These are phyloP conservation scores for Ophiosphaerella narmari DNA, from an alignment of 2,329 filamentous ascomycete species.

Conservation along the genomic window DNA sequence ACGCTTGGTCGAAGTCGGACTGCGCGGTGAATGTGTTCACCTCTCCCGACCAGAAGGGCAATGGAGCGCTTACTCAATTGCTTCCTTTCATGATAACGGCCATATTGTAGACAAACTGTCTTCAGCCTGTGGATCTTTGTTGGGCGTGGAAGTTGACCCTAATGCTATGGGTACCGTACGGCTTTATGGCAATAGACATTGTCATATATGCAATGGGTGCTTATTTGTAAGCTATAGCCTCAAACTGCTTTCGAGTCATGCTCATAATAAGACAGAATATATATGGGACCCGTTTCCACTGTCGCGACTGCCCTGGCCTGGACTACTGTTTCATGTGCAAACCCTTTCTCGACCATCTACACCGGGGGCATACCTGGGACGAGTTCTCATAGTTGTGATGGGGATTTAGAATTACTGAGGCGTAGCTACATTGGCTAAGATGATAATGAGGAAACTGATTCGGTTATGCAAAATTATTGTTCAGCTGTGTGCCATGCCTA, in stretches of 20 bases:
- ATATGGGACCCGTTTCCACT: constrained; percentile 11
- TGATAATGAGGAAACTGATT: too few species aligned
- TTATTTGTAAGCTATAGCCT: constrained; percentile 11
- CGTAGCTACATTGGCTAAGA: too few species aligned
- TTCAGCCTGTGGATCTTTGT: neutral
- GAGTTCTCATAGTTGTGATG: too few species aligned
- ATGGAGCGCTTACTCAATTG: constrained; percentile 16
- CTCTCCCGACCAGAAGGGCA: neutral
- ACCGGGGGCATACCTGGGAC: constrained; percentile 10
- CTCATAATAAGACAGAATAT: constrained; percentile 6
- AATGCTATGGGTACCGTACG: neutral
- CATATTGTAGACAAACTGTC: constrained; percentile 8
- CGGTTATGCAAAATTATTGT: too few species aligned
- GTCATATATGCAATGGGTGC: constrained; percentile 9
- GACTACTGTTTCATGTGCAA: constrained; percentile 18
- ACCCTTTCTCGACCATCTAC: constrained; percentile 7
- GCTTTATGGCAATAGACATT: neutral
- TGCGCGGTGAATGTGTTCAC: neutral
- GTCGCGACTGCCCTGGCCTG: constrained; percentile 2
- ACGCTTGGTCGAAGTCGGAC: constrained; percentile 2
- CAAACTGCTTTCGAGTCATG: neutral
- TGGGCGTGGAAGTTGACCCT: neutral
- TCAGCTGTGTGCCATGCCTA: too few species aligned
- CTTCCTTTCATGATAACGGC: constrained; percentile 13
- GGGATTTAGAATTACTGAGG: too few species aligned